Percentiles rank a stretch among this genome's conserved stretches.
Conservation (phyloP, 2,329 filamentous ascomycete genomes). For the Didymosphaeria variabile region DNA sequence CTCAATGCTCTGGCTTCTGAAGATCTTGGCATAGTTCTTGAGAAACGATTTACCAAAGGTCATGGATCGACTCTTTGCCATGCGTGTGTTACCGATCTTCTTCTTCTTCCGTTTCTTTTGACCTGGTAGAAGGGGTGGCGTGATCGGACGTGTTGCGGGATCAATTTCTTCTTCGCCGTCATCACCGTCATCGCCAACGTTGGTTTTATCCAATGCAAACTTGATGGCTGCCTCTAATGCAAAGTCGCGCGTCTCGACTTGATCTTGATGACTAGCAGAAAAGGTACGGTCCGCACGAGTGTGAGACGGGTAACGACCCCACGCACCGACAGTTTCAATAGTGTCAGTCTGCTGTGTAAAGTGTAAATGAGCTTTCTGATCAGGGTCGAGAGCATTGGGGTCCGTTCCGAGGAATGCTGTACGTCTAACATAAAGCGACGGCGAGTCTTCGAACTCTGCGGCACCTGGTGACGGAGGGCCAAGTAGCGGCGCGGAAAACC, state of each 20-base stretch:
- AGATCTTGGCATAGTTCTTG: slow-evolving; percentile 56
- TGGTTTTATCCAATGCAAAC: slow-evolving; percentile 30
- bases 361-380: slow-evolving; percentile 25
- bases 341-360: slow-evolving; percentile 42
- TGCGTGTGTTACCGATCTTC: slow-evolving; percentile 71
- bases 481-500: slow-evolving; percentile 22
- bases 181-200: slow-evolving; percentile 26
- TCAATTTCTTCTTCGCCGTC: slow-evolving; percentile 34
- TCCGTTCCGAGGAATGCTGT: slow-evolving; percentile 29
- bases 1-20: slow-evolving; percentile 51
- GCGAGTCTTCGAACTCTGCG: slow-evolving; percentile 1
- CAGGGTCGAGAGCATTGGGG: slow-evolving; percentile 14
- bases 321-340: slow-evolving; percentile 46
- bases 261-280: slow-evolving; percentile 51
- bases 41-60: slow-evolving; percentile 52
- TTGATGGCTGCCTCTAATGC: slow-evolving; percentile 45
- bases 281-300: slow-evolving; percentile 52
- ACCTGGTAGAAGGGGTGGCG: slow-evolving; percentile 29
- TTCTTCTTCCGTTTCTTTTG: slow-evolving; percentile 61
- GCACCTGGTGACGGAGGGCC: slow-evolving; percentile 9
- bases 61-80: slow-evolving; percentile 65
- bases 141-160: slow-evolving; percentile 31
- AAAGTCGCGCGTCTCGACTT: slow-evolving; percentile 55
- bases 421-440: slow-evolving; percentile 21
- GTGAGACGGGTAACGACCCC: slow-evolving; percentile 59